Conservation (phyloP, 2,329 filamentous ascomycete genomes). For the Pezicula neosporulosa region DNA sequence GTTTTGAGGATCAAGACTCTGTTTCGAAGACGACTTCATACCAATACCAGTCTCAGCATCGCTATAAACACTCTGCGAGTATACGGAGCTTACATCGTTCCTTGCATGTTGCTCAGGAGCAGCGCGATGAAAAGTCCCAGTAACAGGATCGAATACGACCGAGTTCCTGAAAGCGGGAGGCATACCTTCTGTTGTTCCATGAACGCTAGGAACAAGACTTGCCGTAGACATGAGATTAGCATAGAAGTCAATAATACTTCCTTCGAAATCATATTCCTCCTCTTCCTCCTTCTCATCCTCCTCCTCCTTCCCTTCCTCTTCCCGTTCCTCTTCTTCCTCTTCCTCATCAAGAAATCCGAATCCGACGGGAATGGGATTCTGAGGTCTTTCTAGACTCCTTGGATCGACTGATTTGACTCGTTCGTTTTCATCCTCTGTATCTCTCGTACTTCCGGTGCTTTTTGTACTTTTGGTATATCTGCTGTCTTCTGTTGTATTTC, state of each 20-base stretch:
- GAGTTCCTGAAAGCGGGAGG: constrained; percentile 1
- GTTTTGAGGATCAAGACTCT: background rate
- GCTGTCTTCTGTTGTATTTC: background rate
- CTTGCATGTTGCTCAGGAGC: background rate
- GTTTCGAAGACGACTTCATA: background rate
- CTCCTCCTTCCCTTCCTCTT: constrained; percentile 2
- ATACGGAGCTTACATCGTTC: background rate
- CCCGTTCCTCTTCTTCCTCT: background rate
- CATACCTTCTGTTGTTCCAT: constrained; percentile 1
- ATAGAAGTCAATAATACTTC: constrained; percentile 16
- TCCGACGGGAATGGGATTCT: no score
- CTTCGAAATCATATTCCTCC: constrained; percentile 11
- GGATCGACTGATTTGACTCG: no score
- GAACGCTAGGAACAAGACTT: background rate
- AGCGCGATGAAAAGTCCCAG: background rate
- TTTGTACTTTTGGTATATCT: no score
- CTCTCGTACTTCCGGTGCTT: background rate
- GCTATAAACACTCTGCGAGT: constrained; percentile 6
- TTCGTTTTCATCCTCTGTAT: no score
- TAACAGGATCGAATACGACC: background rate
- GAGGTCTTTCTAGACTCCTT: no score
- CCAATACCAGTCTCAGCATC: background rate
- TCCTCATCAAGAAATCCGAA: no score
- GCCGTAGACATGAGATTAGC: constrained; percentile 8
- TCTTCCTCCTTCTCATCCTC: constrained; percentile 1